Conservation (phyloP, 169 alveolate genomes). For the Eimeria acervulina region DNA sequence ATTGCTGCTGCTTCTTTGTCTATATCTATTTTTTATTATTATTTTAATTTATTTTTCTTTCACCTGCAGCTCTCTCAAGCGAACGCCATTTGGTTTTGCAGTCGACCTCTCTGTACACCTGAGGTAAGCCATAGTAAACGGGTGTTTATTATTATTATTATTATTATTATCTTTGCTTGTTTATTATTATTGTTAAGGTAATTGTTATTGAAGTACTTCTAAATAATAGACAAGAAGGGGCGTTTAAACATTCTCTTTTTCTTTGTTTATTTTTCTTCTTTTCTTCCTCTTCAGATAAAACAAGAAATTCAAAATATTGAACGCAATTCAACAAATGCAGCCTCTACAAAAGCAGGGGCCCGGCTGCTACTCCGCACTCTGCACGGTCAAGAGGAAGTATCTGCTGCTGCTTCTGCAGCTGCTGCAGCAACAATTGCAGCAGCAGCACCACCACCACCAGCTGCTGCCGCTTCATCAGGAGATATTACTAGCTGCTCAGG, state of each 20-base stretch:
- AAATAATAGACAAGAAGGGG: too few relatives aligned
- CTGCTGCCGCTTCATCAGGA: too few relatives aligned
- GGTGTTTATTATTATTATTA: background rate
- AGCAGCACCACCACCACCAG: too few relatives aligned
- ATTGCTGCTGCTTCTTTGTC: background rate
- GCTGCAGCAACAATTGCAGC: background rate
- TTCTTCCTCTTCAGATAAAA: background rate
- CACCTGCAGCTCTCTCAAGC: background rate
- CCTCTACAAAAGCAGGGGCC: background rate
- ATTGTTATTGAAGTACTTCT: too few relatives aligned
- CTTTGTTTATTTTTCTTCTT: background rate
- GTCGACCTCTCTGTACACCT: background rate
- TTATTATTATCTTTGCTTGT: background rate
- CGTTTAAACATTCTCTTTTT: background rate
- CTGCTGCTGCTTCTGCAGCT: background rate
- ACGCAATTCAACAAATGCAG: background rate
- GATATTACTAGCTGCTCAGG: background rate
- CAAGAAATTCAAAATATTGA: background rate
- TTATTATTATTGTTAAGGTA: too few relatives aligned
- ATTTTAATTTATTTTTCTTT: background rate
- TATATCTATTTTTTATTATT: background rate
- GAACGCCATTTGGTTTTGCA: background rate
- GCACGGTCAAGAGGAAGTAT: background rate
- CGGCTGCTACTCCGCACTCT: slow-evolving; percentile 21
- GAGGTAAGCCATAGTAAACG: background rate